Base-by-base conservation (phyloP, 768 basidiomycete species). In the Pholiota microspora region DNA sequence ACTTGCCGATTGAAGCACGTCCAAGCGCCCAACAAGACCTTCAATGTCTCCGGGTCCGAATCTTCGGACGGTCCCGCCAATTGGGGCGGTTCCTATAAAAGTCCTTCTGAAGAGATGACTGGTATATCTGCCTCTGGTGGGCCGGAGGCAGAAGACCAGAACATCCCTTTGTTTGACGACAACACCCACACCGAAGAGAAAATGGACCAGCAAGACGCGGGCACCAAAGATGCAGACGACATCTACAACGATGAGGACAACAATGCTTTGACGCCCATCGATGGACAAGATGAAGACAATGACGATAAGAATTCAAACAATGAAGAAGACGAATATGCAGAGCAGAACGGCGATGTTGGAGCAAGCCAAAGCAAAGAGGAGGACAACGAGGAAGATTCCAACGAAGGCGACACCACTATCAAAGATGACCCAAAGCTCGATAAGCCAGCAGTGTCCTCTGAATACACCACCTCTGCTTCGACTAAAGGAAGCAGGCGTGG, bases 131-230 rank as follows among this genome's bases (percentile, higher is more conserved):
- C 54, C 15, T 48, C 29, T 49, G 48, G 18, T 49, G 54, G 54
- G 54, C 54, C 48, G 13, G 38, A 49, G 24, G 54, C 38, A 49
- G 54, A 50, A 3, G 36, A 55, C 16, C 13, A 55, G 18, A n/a
- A 45, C 23, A 50, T 40, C 16, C 16, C 40, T 45, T 42, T 35
- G 10, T 53, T 15, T 10, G 40, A 45, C n/a, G 42, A 29, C 18
- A 13, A 27, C 36, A 10, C 16, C 27, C 9, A 50, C 35, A 9
- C 16, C 12, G 36, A 50, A 3, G 15, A 28, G 24, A 25, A 16
- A 0, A 38, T 50, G 35, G 8, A 15, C 23, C 13, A 24, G 2
- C 16, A 18, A 23, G 35, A 36, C 24, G 34, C 24, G 13, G 28
- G 0, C 13, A 16, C 9, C 16, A 21, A 50, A 7, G 24, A 50